Conservation (phyloP, 2,329 filamentous ascomycete species). For the Purpureocillium lavendulum region DNA sequence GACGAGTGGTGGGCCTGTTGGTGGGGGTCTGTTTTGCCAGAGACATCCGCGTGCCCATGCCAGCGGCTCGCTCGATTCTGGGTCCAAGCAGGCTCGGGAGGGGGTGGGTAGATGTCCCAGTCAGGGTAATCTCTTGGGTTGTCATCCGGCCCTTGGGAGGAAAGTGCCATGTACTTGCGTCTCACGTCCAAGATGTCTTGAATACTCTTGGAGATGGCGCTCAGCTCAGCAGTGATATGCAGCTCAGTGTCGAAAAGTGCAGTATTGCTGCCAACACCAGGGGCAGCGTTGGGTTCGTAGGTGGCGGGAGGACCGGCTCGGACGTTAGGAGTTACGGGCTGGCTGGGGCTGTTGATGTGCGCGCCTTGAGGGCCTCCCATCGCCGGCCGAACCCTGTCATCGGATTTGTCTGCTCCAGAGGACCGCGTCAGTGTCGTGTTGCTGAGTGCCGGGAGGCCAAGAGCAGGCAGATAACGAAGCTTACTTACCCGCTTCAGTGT, state of each 20-base stretch:
- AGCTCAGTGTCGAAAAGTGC: slow-evolving; percentile 66
- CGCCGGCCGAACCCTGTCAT: slow-evolving; percentile 3
- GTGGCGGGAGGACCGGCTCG: not conserved
- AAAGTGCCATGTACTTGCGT: slow-evolving; percentile 81
- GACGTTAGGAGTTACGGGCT: not conserved
- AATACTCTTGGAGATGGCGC: slow-evolving; percentile 81
- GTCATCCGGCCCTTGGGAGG: slow-evolving; percentile 70
- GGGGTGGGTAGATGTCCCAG: slow-evolving; percentile 87
- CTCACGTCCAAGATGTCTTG: slow-evolving; percentile 82
- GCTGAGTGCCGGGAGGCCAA: not conserved
- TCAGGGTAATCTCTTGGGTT: slow-evolving; percentile 78
- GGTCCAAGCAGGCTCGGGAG: slow-evolving; percentile 81
- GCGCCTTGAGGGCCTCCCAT: slow-evolving; percentile 1
- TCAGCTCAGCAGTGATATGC: slow-evolving; percentile 75
- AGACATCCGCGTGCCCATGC: no score
- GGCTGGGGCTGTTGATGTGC: no score
- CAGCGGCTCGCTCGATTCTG: slow-evolving; percentile 15
- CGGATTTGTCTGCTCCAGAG: slow-evolving; percentile 6
- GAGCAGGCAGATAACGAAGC: not conserved
- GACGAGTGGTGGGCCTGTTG: slow-evolving; percentile 8
- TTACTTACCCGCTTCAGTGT: slow-evolving; percentile 15
- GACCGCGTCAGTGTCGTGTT: not conserved
- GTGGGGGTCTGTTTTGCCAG: no score
- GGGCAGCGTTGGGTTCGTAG: slow-evolving; percentile 22
- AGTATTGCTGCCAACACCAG: slow-evolving; percentile 50